Percentiles rank a stretch among this genome's conserved stretches.
phyloP scores from a whole-genome alignment of 169 alveolate species.

The Eimeria mitis region DNA sequence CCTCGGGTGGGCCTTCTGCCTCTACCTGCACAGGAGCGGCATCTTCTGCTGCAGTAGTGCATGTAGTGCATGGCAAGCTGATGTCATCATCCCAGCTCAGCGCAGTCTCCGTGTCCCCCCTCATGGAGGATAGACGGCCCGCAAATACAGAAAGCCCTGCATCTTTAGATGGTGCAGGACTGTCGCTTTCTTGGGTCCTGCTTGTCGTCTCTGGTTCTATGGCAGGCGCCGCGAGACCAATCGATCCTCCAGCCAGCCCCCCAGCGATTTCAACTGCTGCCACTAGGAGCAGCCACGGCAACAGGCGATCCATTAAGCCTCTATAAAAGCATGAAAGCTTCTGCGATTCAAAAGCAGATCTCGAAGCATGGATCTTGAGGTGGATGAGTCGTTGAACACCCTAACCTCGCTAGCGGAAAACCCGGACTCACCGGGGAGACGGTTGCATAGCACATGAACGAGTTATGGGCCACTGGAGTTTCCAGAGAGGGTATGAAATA shows the following conservation, averaged over 20 bases:
- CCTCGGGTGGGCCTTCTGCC: not conserved
- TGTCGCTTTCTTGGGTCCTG: not conserved
- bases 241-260: conserved; percentile 44
- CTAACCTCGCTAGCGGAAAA: conserved; percentile 14
- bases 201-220: not conserved
- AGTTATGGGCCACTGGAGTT: not conserved
- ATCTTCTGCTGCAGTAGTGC: conserved; percentile 9
- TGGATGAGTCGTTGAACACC: not conserved
- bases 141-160: not conserved
- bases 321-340: not conserved
- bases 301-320: conserved; percentile 1
- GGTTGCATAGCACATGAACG: not conserved
- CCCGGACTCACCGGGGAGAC: not conserved
- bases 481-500: not conserved
- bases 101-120: conserved; percentile 29
- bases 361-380: not conserved
- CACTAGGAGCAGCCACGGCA: conserved; percentile 24
- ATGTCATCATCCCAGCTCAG: not conserved
- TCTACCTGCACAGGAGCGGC: conserved; percentile 15
- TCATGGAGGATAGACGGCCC: not conserved
- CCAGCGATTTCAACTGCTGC: conserved; percentile 7
- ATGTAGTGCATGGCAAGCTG: conserved; percentile 16
- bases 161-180: not conserved
- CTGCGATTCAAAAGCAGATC: not conserved
- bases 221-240: conserved; percentile 21